Evolutionary conservation across 352 stramenopile species (phyloP).

Genomic region (Pythium myriotylum): DNA sequence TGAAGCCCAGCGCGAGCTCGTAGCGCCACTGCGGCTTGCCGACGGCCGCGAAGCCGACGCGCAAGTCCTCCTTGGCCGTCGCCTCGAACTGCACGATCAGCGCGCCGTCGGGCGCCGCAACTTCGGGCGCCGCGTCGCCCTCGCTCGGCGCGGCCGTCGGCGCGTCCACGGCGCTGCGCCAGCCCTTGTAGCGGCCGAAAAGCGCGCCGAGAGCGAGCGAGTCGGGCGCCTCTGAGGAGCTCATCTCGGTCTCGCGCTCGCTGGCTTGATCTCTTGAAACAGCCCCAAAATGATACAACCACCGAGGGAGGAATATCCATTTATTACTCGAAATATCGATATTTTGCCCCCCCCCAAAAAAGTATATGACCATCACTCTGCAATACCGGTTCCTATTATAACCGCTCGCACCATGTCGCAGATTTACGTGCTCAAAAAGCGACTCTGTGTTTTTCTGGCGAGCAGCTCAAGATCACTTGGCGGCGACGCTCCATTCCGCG

Average conservation of each 20-base stretch:
- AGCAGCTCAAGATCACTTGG: neutral
- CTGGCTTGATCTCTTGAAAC: neutral
- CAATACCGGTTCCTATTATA: conserved; percentile 3
- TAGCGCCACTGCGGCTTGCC: conserved; percentile 51
- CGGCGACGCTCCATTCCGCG: conserved; percentile 6
- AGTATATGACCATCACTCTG: conserved; percentile 1
- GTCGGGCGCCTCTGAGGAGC: conserved; percentile 1
- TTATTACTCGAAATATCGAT: conserved; percentile 3
- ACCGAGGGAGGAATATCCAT: conserved; percentile 1
- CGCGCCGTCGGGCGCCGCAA: conserved; percentile 27
- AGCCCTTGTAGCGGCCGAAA: conserved; percentile 62
- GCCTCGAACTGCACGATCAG: conserved; percentile 76
- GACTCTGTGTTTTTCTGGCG: conserved; percentile 6
- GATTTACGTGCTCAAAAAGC: neutral
- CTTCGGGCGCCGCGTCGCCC: conserved; percentile 2
- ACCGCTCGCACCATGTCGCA: conserved; percentile 3
- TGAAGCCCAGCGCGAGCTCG: conserved; percentile 67
- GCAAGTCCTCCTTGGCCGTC: conserved; percentile 61
- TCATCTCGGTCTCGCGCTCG: conserved; percentile 5
- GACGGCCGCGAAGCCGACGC: conserved; percentile 56
- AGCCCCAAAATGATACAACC: neutral
- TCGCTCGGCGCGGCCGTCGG: conserved; percentile 2
- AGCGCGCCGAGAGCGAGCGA: conserved; percentile 49
- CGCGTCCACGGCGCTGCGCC: conserved; percentile 31
- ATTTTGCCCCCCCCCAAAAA: neutral